Percentiles rank a stretch among this genome's conserved stretches.
These are phyloP conservation scores for Marasmius oreades DNA, from an alignment of 1,284 basidiomycete species.

Conservation along the genomic window DNA sequence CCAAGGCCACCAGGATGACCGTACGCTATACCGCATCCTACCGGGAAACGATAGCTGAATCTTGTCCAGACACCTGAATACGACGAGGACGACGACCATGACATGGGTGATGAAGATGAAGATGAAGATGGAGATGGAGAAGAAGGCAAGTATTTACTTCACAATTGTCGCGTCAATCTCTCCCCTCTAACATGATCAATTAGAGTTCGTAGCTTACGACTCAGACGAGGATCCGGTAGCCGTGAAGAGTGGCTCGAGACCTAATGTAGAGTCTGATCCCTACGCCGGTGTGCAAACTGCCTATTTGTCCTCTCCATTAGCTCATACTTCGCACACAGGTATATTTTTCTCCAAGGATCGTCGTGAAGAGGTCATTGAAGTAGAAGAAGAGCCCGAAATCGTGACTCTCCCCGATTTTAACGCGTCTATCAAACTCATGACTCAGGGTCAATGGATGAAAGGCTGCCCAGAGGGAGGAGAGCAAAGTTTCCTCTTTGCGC, in stretches of 20 bases:
- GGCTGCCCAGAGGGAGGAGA: slow-evolving; percentile 91
- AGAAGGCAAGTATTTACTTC: slow-evolving; percentile 46
- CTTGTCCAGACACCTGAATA: slow-evolving; percentile 48
- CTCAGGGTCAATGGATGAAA: slow-evolving; percentile 94
- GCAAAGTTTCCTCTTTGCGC: slow-evolving; percentile 81
- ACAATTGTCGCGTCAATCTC: slow-evolving; percentile 1
- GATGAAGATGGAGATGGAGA: slow-evolving; percentile 51
- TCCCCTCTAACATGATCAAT: slow-evolving; percentile 29
- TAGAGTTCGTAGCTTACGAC: slow-evolving; percentile 72
- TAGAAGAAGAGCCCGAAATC: slow-evolving; percentile 72
- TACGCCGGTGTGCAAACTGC: slow-evolving; percentile 61
- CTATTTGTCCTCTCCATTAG: neutral
- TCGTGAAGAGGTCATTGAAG: slow-evolving; percentile 81
- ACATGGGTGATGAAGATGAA: slow-evolving; percentile 37
- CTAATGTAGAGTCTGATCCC: slow-evolving; percentile 63
- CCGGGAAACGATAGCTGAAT: neutral
- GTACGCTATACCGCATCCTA: slow-evolving; percentile 16
- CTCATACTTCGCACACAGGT: slow-evolving; percentile 39
- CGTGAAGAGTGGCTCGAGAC: slow-evolving; percentile 28
- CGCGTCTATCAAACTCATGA: slow-evolving; percentile 64
- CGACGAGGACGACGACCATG: slow-evolving; percentile 39
- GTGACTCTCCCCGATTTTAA: slow-evolving; percentile 40
- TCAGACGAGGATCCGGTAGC: slow-evolving; percentile 52
- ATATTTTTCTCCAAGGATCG: slow-evolving; percentile 92
- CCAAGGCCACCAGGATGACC: slow-evolving; percentile 21